Percentiles rank a stretch among this genome's conserved stretches.
Evolutionary conservation across 208 protist genomes (phyloP).

Genomic region (Porcisia deanei): DNA sequence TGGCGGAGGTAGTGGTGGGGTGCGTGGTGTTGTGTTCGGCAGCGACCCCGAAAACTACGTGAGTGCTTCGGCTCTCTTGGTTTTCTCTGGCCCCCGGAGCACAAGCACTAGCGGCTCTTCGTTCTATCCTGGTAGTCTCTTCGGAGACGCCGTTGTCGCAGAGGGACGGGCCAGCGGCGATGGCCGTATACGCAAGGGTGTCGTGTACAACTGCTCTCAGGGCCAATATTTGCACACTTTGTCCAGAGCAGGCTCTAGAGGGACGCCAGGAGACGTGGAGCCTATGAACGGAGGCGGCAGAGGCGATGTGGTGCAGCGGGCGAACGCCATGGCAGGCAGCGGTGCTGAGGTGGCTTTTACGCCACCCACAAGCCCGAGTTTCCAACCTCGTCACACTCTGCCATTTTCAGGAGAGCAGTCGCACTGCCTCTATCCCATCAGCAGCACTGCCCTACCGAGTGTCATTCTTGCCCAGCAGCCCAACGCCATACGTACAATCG

Average conservation of each 20-base stretch:
- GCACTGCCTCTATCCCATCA: not conserved
- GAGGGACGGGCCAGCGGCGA: not conserved
- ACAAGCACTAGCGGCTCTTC: conserved; percentile 21
- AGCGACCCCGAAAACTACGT: not conserved
- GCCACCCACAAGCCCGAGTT: not conserved
- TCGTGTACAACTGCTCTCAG: not conserved
- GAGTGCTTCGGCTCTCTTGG: not conserved
- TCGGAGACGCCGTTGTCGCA: not conserved
- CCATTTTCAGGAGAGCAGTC: not conserved
- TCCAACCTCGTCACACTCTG: not conserved
- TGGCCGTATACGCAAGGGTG: not conserved
- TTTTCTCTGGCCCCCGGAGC: not conserved
- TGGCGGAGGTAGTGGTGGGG: not conserved
- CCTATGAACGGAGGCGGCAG: not conserved
- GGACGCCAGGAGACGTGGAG: not conserved
- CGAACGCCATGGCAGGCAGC: conserved; percentile 3
- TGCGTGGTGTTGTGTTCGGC: not conserved
- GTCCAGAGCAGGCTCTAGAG: not conserved
- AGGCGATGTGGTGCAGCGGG: not conserved
- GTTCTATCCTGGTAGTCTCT: conserved; percentile 29
- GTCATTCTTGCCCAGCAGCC: conserved; percentile 2
- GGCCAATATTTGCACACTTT: not conserved
- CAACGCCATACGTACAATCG: not conserved
- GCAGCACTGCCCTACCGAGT: conserved; percentile 2
- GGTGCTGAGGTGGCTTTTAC: not conserved